These are phyloP conservation scores for Heritiera fomes DNA, from an alignment of 345 rosid species.

Conservation along the genomic window DNA sequence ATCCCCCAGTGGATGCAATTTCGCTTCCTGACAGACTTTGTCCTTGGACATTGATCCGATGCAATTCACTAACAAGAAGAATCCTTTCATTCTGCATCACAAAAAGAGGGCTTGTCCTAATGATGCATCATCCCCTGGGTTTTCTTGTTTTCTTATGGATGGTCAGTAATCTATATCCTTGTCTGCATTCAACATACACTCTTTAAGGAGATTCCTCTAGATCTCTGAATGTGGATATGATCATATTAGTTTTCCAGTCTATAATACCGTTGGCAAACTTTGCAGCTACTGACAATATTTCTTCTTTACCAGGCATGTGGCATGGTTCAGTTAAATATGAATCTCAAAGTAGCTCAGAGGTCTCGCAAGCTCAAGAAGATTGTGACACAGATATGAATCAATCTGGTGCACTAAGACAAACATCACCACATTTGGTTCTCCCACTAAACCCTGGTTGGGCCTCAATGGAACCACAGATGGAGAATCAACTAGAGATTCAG, in stretches of 20 bases:
- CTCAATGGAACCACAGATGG: constrained; percentile 11
- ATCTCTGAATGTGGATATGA: not conserved
- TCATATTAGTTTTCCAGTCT: not conserved
- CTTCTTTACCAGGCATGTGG: constrained; percentile 21
- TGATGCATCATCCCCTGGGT: constrained; percentile 28
- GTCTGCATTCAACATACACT: not conserved
- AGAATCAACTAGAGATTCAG: constrained; percentile 22
- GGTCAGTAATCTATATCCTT: constrained; percentile 33
- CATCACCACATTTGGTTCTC: constrained; percentile 17
- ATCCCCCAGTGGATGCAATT: constrained; percentile 24
- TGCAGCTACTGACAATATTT: constrained; percentile 7
- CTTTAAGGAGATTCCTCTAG: not conserved
- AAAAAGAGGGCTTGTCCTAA: constrained; percentile 33
- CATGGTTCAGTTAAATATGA: constrained; percentile 24
- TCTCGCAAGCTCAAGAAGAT: constrained; percentile 66
- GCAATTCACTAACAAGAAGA: constrained; percentile 30
- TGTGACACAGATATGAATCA: constrained; percentile 9
- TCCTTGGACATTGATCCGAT: constrained; percentile 54
- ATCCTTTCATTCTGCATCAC: constrained; percentile 13
- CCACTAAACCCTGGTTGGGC: constrained; percentile 21
- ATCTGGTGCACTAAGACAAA: constrained; percentile 18
- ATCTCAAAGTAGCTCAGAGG: constrained; percentile 34
- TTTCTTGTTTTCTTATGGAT: constrained; percentile 23
- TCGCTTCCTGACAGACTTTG: constrained; percentile 43
- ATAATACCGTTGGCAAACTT: not conserved